Evolutionary conservation across 805 yeast genomes (phyloP).

Genomic region (Candida ulmi): DNA sequence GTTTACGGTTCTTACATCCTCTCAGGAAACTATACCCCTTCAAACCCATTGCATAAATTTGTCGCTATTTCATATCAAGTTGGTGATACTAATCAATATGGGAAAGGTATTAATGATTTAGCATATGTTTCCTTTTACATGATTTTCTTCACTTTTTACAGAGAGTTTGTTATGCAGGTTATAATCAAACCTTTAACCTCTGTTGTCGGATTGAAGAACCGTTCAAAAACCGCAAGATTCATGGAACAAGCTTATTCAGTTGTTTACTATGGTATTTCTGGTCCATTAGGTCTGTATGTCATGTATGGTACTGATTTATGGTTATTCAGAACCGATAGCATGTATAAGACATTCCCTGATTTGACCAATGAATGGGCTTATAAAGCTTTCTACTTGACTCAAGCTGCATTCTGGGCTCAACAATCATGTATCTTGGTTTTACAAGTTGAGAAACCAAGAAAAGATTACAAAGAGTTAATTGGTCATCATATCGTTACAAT

Average conservation of each 20-base stretch:
- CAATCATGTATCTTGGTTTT: constrained; percentile 79
- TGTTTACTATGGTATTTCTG: constrained; percentile 71
- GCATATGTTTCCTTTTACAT: constrained; percentile 75
- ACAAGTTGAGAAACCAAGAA: constrained; percentile 91
- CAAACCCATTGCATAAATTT: constrained; percentile 60
- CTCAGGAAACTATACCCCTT: constrained; percentile 50
- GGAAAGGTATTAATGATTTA: constrained; percentile 82
- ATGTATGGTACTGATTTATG: constrained; percentile 83
- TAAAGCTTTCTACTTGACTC: constrained; percentile 81
- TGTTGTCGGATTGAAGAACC: constrained; percentile 39
- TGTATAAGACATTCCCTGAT: constrained; percentile 83
- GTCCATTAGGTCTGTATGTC: constrained; percentile 85
- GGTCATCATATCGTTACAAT: constrained; percentile 92
- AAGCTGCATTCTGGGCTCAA: constrained; percentile 97
- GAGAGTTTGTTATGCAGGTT: constrained; percentile 88
- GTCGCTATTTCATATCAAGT: constrained; percentile 60
- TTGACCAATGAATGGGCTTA: constrained; percentile 59
- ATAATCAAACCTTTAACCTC: constrained; percentile 69
- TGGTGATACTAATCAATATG: constrained; percentile 64
- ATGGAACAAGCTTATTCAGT: constrained; percentile 90
- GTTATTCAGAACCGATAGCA: constrained; percentile 81
- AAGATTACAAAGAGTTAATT: constrained; percentile 85
- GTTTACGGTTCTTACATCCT: constrained; percentile 41
- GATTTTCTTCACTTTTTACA: constrained; percentile 79
- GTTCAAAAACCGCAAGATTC: constrained; percentile 65